These are phyloP conservation scores for Cynanchum wilfordii DNA, from an alignment of 257 asterid genomes.

Conservation along the genomic window DNA sequence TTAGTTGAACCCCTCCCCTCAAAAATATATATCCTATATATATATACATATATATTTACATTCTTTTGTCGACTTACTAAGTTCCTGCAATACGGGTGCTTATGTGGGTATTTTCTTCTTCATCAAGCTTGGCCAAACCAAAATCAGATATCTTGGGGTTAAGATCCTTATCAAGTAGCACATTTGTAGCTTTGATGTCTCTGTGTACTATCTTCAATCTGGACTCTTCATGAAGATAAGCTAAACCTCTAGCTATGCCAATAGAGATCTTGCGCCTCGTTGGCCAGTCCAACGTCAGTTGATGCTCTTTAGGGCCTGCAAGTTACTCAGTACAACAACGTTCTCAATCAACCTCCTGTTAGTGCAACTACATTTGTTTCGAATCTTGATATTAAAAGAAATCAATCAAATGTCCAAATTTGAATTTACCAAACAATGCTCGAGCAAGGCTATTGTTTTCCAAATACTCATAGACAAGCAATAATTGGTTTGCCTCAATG, in stretches of 20 bases:
- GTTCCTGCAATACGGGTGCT: conserved; percentile 41
- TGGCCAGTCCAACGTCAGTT: conserved; percentile 28
- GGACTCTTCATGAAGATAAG: conserved; percentile 37
- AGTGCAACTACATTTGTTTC: neutral
- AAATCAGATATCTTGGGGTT: conserved; percentile 42
- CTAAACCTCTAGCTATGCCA: conserved; percentile 39
- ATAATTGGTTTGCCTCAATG: conserved; percentile 62
- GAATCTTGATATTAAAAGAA: neutral
- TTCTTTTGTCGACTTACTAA: conserved; percentile 19
- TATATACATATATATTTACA: no score
- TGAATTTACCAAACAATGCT: conserved; percentile 60
- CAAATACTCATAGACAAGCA: conserved; percentile 67
- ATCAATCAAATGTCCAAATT: neutral
- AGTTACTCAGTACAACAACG: neutral
- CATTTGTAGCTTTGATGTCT: conserved; percentile 36
- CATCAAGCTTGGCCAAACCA: conserved; percentile 35
- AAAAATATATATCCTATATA: neutral
- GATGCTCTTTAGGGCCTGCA: conserved; percentile 28
- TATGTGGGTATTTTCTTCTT: conserved; percentile 30
- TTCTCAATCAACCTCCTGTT: neutral
- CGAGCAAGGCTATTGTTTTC: conserved; percentile 81
- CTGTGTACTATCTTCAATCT: conserved; percentile 35
- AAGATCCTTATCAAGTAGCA: conserved; percentile 31
- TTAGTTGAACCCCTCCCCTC: neutral
- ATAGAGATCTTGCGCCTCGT: conserved; percentile 29